Base-by-base conservation (phyloP, 2,329 filamentous ascomycete species). In the Lecanosticta acicola region DNA sequence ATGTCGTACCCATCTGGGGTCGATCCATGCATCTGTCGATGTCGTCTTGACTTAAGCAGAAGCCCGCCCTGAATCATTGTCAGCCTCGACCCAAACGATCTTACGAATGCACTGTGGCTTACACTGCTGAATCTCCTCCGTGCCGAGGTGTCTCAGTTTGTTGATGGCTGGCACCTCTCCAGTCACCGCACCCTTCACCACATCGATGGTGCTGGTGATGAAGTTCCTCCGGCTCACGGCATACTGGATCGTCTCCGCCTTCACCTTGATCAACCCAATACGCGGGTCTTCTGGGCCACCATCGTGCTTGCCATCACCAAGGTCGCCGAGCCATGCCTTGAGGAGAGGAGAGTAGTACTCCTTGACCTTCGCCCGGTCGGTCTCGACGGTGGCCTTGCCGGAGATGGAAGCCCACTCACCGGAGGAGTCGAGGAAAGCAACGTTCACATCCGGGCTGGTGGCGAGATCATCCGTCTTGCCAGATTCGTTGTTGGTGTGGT, bases 401-500 rank as follows among this genome's bases (percentile, higher is more conserved):
- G 85, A 85, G 51, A 94, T 73, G 2, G 86, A 93, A 0, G 88
- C 88, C 89, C 89, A 95, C 66, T 91, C 83, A 56, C 88, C 87
- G 2, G 79, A 79, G 54, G 68, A 67, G 52, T 65, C 59, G 57
- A 91, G 75, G 74, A 94, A 94, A 39, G 84, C 79, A 54, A 94
- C 76, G 71, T 94, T 94, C 71, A 89, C 77, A 57, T 86, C 78
- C 0, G 83, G 72, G 66, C 94, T 83, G 46, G 74, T 72, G 46
- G 79, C 74, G 34, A 94, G 76, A 61, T 94, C 88, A 66, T 87
- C 78, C 3, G 87, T 89, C 76, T 95, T 94, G 70, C 87, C 81
- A 8, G 86, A 89, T 65, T 91, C 85, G 52, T 87, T 89, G 74
- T 94, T 94, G 62, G 88, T 89, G 73, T 93, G 84, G 77, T 94